Evolutionary conservation across 768 basidiomycete species (phyloP).

Genomic region (Boletus sensibilis): DNA sequence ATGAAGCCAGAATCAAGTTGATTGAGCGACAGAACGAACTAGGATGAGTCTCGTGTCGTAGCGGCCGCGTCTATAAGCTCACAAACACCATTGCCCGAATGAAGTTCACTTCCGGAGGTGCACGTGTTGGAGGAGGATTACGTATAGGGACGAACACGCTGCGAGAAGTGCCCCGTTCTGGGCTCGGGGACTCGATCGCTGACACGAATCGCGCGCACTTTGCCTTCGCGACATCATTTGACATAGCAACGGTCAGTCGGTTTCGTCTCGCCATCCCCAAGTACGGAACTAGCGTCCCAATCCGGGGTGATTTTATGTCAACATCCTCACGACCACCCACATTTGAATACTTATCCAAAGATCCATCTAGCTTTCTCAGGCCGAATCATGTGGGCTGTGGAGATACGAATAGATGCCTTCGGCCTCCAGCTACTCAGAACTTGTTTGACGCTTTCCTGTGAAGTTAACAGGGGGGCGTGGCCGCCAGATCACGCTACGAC

Average conservation of each 20-base stretch:
- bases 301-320: slow-evolving; percentile 25
- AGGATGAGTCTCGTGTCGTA: slow-evolving; percentile 19
- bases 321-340: slow-evolving; percentile 12
- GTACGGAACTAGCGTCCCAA: slow-evolving; percentile 13
- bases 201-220: slow-evolving; percentile 22
- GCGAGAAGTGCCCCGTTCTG: slow-evolving; percentile 23
- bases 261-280: slow-evolving; percentile 7
- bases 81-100: slow-evolving; percentile 15
- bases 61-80: slow-evolving; percentile 11
- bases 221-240: slow-evolving; percentile 14
- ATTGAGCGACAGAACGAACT: slow-evolving; percentile 11
- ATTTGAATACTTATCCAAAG: slow-evolving; percentile 13
- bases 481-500: slow-evolving; percentile 12
- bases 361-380: slow-evolving; percentile 26
- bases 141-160: slow-evolving; percentile 25
- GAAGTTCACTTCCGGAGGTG: slow-evolving; percentile 22
- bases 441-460: slow-evolving; percentile 22
- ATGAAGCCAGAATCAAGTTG: slow-evolving; percentile 6
- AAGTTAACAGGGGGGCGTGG: slow-evolving; percentile 19
- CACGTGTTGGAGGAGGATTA: slow-evolving; percentile 29
- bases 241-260: slow-evolving; percentile 25
- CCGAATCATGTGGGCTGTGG: slow-evolving; percentile 22
- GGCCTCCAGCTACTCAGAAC: slow-evolving; percentile 12
- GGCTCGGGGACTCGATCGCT: slow-evolving; percentile 28
- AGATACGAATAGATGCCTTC: slow-evolving; percentile 27